Base-by-base conservation (phyloP, 805 yeast genomes). In the Metschnikowia gruessii region DNA sequence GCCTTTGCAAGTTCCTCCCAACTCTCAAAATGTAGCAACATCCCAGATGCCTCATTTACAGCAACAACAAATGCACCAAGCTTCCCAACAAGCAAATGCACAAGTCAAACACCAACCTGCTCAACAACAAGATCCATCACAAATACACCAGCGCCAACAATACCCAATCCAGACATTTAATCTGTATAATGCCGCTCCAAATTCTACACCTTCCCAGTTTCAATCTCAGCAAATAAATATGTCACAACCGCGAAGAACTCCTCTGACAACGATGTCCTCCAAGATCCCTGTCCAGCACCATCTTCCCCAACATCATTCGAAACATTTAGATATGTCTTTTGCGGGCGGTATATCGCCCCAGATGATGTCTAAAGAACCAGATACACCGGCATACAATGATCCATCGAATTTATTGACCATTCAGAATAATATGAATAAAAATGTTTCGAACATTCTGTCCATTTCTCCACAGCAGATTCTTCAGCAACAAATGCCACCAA, bases 401-500 rank as follows among this genome's bases (percentile, higher is more conserved):
- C 36, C 43, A 9, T 22, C 47, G 16, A 33, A 12, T 38, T n/a
- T 38, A 16, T 26, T 43, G 29, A 19, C 13, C 26, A 13, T 39
- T 26, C 45, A 42, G 18, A 38, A 18, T 16, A 28, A 19, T 16
- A 28, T 36, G 15, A 17, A 26, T 17, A 38, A 39, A 21, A 24
- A 31, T 28, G 48, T 19, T 4, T 19, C 30, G 12, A 40, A 33
- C 37, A 35, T 40, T 34, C 54, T 46, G 55, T 53, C 63, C 7
- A 63, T 70, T 17, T 68, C 74, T 1, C 74, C 75, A 3, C 75
- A 68, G 49, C 74, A 69, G 43, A 59, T 70, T 11, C 59, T 66
- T 37, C 72, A 58, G 54, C 72, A 64, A 53, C 61, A 60, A 47
- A 51, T 45, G 12, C 53, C 52, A 19, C 46, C 42, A 15, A 45